A percentile compares a stretch with the other conserved stretches of the same genome.
Conservation (phyloP, 2,329 filamentous ascomycete genomes). For the Ophidiomyces ophidiicola region DNA sequence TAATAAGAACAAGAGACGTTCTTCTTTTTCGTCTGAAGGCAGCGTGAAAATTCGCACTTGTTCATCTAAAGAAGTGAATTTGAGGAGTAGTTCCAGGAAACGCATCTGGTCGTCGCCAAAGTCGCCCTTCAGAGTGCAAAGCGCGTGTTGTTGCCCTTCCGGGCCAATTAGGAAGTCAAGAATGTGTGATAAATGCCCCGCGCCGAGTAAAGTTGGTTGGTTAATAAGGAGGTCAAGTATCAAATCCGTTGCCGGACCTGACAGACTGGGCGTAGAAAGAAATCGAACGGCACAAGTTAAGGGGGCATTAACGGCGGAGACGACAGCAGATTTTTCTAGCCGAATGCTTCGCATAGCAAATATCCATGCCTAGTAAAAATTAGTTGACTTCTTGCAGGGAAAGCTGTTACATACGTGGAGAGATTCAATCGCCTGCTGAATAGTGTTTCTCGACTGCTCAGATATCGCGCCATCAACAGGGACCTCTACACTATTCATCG, state of each 20-base stretch:
- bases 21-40: slow-evolving; percentile 23
- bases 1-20: slow-evolving; percentile 26
- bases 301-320: slow-evolving; percentile 3
- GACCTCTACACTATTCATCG: slow-evolving; percentile 20
- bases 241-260: slow-evolving; percentile 24
- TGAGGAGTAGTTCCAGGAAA: slow-evolving; percentile 31
- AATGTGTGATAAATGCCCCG: slow-evolving; percentile 21
- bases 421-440: slow-evolving; percentile 26
- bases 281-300: slow-evolving; percentile 14
- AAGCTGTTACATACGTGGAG: slow-evolving; percentile 25
- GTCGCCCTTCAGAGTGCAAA: slow-evolving; percentile 25
- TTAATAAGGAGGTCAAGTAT: slow-evolving; percentile 26
- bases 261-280: slow-evolving; percentile 21
- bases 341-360: slow-evolving; percentile 11
- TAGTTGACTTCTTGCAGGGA: background rate
- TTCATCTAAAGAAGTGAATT: slow-evolving; percentile 25
- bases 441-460: slow-evolving; percentile 16
- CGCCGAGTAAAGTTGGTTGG: slow-evolving; percentile 20
- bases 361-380: slow-evolving; percentile 14
- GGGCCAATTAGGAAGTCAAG: slow-evolving; percentile 27
- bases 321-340: slow-evolving; percentile 7
- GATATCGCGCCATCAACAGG: slow-evolving; percentile 16
- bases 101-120: slow-evolving; percentile 29
- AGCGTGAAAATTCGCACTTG: slow-evolving; percentile 23
- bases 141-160: slow-evolving; percentile 24